Conservation (phyloP, 2,329 filamentous ascomycete species). For the Amphichorda felina region DNA sequence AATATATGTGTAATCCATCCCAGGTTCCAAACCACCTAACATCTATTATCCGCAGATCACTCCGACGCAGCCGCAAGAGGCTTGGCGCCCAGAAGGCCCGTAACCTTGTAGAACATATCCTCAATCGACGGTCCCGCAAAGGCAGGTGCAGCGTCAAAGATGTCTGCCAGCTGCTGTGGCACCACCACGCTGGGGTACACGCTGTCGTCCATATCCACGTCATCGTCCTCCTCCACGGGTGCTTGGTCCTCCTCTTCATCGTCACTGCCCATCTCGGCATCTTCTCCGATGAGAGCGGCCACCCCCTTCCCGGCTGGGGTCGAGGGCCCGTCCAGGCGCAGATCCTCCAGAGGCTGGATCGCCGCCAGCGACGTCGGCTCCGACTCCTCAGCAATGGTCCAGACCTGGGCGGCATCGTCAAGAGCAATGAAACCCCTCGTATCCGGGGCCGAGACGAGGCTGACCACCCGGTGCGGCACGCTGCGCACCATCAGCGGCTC, state of each 20-base stretch:
- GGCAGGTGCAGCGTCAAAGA: slow-evolving; percentile 59
- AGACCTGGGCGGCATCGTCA: slow-evolving; percentile 65
- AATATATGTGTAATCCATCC: neutral
- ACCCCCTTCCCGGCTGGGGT: slow-evolving; percentile 14
- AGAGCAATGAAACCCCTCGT: slow-evolving; percentile 64
- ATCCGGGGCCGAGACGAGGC: slow-evolving; percentile 50
- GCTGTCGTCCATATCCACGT: slow-evolving; percentile 30
- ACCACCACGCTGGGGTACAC: slow-evolving; percentile 43
- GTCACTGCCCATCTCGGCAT: slow-evolving; percentile 29
- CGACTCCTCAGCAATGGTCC: slow-evolving; percentile 47
- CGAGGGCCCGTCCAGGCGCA: slow-evolving; percentile 28
- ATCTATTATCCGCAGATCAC: too few relatives aligned
- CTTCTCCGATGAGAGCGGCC: slow-evolving; percentile 8
- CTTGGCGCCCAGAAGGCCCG: slow-evolving; percentile 45
- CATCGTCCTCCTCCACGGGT: slow-evolving; percentile 19
- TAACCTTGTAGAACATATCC: slow-evolving; percentile 65
- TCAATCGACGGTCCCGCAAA: slow-evolving; percentile 61
- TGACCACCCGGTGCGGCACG: slow-evolving; percentile 48
- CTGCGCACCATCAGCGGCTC: slow-evolving; percentile 46
- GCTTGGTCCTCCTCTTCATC: slow-evolving; percentile 23
- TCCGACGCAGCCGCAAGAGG: slow-evolving; percentile 20
- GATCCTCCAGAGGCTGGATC: slow-evolving; percentile 42
- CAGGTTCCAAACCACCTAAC: too few relatives aligned
- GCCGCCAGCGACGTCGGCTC: slow-evolving; percentile 38
- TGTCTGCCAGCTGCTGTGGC: slow-evolving; percentile 53